Conservation (phyloP, 768 basidiomycete genomes). For the Kwoniella newhampshirensis region DNA sequence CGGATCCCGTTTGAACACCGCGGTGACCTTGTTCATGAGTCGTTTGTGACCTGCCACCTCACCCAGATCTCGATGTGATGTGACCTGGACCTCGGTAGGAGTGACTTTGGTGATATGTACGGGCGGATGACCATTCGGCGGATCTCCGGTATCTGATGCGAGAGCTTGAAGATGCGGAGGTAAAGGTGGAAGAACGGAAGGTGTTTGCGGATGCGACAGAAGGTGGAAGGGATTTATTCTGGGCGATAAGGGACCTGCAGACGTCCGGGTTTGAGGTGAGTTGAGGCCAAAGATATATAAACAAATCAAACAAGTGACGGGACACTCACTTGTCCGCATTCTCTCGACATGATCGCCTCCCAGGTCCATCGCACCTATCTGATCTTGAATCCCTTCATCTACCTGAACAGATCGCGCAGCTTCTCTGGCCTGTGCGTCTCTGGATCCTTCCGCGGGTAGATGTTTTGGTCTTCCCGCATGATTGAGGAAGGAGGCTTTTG, state of each 20-base stretch:
- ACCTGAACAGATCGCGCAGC: conserved; percentile 4
- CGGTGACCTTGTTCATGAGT: conserved; percentile 34
- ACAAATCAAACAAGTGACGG: neutral
- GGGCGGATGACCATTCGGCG: conserved; percentile 19
- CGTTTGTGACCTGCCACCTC: conserved; percentile 8
- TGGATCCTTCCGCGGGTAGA: conserved; percentile 15
- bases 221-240: conserved; percentile 50
- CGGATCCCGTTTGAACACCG: conserved; percentile 27
- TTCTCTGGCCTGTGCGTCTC: conserved; percentile 16
- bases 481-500: conserved; percentile 22
- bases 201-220: conserved; percentile 35
- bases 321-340: conserved; percentile 18
- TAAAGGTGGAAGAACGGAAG: conserved; percentile 29
- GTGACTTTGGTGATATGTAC: conserved; percentile 50
- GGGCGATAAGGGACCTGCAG: conserved; percentile 30
- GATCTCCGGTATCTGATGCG: conserved; percentile 19
- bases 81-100: conserved; percentile 34
- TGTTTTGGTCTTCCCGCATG: conserved; percentile 4
- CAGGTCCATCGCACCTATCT: neutral
- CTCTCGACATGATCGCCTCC: conserved; percentile 12
- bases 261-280: neutral
- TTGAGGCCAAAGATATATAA: neutral
- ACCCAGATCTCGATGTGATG: neutral
- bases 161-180: conserved; percentile 34
- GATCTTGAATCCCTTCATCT: neutral